Conservation (phyloP, 1,139 yeast species). For the Yamadazyma siamensis region DNA sequence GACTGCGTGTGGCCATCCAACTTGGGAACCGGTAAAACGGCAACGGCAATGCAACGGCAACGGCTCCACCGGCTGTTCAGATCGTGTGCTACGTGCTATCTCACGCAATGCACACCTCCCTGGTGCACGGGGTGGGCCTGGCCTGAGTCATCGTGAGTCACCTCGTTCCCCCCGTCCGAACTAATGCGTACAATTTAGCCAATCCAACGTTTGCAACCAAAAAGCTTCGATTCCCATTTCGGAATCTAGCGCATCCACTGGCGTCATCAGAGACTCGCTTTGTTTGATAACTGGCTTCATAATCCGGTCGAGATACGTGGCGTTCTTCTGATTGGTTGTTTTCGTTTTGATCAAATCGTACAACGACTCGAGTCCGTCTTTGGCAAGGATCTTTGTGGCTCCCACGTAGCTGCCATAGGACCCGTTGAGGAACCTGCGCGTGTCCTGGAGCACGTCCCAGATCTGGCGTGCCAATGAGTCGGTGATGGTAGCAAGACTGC, state of each 20-base stretch:
- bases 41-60: no score
- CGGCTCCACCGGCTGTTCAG: no score
- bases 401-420: conserved; percentile 12
- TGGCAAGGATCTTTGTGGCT: conserved; percentile 10
- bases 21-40: no score
- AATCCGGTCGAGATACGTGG: conserved; percentile 10
- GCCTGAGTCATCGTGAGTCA: no score
- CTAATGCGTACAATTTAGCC: conserved; percentile 6
- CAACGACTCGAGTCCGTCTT: conserved; percentile 11
- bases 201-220: conserved; percentile 12
- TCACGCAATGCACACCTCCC: no score
- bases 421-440: conserved; percentile 11
- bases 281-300: conserved; percentile 9
- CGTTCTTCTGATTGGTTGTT: conserved; percentile 1
- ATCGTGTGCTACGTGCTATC: no score
- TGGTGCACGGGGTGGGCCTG: no score
- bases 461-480: conserved; percentile 10
- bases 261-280: conserved; percentile 1
- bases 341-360: conserved; percentile 4
- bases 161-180: no score
- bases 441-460: conserved; percentile 11
- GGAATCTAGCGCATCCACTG: conserved; percentile 2
- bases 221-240: conserved; percentile 10
- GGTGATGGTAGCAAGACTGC: conserved; percentile 7
- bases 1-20: no score